These are phyloP conservation scores for Monoraphidium neglectum DNA, from an alignment of 139 green algal genomes.

Conservation along the genomic window DNA sequence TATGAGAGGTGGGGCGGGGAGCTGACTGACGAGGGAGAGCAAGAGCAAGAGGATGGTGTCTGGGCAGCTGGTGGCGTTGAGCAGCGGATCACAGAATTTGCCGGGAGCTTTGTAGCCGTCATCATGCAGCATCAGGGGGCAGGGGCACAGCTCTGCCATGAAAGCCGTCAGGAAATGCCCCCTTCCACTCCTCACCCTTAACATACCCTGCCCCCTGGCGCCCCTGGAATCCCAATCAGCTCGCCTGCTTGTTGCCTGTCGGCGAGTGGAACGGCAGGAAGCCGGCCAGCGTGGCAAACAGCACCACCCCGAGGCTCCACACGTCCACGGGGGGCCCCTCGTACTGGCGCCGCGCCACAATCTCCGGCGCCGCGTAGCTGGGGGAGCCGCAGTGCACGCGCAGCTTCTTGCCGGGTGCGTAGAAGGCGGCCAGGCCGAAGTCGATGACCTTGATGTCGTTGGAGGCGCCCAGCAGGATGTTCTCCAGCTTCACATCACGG, in stretches of 20 bases:
- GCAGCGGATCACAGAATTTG: too few species aligned
- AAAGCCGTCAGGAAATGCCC: too few species aligned
- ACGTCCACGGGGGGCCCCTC: constrained; percentile 72
- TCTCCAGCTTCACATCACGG: constrained; percentile 92
- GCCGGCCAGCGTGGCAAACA: constrained; percentile 87
- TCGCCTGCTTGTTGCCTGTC: constrained; percentile 57
- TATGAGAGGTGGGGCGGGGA: too few species aligned
- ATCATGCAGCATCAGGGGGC: too few species aligned
- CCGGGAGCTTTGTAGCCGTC: too few species aligned
- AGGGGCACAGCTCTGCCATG: too few species aligned
- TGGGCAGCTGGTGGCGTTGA: too few species aligned
- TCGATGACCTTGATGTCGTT: constrained; percentile 74
- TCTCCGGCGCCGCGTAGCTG: constrained; percentile 69
- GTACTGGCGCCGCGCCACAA: constrained; percentile 66
- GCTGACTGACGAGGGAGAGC: too few species aligned
- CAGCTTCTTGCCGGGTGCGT: constrained; percentile 56
- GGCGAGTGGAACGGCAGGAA: constrained; percentile 83
- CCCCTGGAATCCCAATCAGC: too few species aligned
- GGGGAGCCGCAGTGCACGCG: constrained; percentile 68
- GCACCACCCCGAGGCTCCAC: constrained; percentile 83
- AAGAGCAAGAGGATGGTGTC: not conserved
- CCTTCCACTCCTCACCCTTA: too few species aligned
- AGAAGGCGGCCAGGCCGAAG: constrained; percentile 74
- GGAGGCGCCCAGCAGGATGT: constrained; percentile 79
- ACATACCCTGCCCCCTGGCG: too few species aligned